Percentiles rank a stretch among this genome's conserved stretches.
These are phyloP conservation scores for Scedosporium apiospermum DNA, from an alignment of 2,329 filamentous ascomycete genomes.

Conservation along the genomic window DNA sequence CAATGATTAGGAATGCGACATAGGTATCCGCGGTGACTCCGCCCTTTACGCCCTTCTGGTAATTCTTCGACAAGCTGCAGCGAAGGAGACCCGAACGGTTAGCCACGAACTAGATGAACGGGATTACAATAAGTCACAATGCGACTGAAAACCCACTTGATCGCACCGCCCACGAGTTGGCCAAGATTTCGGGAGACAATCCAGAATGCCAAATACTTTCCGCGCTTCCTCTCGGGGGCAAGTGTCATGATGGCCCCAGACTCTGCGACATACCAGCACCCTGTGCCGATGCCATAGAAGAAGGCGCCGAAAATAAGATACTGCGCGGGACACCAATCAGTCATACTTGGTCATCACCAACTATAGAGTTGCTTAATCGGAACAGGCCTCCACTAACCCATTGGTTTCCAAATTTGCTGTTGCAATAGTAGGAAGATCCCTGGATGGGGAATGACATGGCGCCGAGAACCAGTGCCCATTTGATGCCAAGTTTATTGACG, in stretches of 20 bases:
- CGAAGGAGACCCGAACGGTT: no score
- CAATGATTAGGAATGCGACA: constrained; percentile 35
- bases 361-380: no score
- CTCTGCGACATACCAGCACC: constrained; percentile 39
- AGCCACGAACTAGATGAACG: no score
- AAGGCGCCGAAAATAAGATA: constrained; percentile 29
- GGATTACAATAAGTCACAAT: no score
- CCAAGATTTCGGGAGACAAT: constrained; percentile 36
- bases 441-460: constrained; percentile 29
- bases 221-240: constrained; percentile 33
- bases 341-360: no score
- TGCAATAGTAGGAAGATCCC: constrained; percentile 37
- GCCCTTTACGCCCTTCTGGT: constrained; percentile 22
- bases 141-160: constrained; percentile 23
- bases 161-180: constrained; percentile 35
- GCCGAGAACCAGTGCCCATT: constrained; percentile 35
- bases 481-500: constrained; percentile 35
- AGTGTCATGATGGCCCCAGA: constrained; percentile 38
- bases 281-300: constrained; percentile 27
- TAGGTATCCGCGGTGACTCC: constrained; percentile 34
- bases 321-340: constrained; percentile 11
- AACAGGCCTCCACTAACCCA: constrained; percentile 24
- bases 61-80: constrained; percentile 24
- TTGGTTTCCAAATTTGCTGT: constrained; percentile 37
- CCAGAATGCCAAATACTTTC: constrained; percentile 37